phyloP scores from a whole-genome alignment of 139 green algal species.

The Chlorella vulgaris region DNA sequence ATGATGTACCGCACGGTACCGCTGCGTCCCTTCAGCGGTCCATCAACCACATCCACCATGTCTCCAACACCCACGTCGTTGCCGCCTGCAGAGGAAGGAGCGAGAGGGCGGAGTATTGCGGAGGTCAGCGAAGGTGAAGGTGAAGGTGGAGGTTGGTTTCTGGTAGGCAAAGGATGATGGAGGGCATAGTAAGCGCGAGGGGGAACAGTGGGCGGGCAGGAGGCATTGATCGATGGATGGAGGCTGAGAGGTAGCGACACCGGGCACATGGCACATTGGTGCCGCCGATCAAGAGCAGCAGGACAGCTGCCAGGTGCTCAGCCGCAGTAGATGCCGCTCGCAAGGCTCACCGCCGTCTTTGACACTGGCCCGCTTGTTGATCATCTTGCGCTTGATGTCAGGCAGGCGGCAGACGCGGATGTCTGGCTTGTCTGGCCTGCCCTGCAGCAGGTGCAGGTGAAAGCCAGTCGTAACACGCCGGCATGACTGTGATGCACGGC shows the following conservation, averaged over 20 bases:
- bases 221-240: too few species aligned
- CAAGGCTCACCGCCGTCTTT: slow-evolving; percentile 45
- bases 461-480: not conserved
- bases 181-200: too few species aligned
- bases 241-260: too few species aligned
- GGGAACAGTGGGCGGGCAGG: too few species aligned
- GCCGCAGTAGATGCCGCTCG: not conserved
- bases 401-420: slow-evolving; percentile 68
- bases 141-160: too few species aligned
- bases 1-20: slow-evolving; percentile 84
- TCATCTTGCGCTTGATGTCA: slow-evolving; percentile 89
- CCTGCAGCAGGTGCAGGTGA: slow-evolving; percentile 34
- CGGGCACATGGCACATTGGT: too few species aligned
- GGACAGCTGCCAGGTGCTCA: not conserved
- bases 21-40: slow-evolving; percentile 48
- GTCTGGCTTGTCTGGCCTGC: slow-evolving; percentile 73
- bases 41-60: slow-evolving; percentile 67
- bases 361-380: slow-evolving; percentile 54
- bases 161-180: too few species aligned
- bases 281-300: not conserved
- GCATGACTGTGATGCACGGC: not conserved
- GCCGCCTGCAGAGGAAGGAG: not conserved
- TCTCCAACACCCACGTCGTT: slow-evolving; percentile 30
- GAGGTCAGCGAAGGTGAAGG: too few species aligned
- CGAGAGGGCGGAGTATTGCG: too few species aligned